Percentiles rank a stretch among this genome's conserved stretches.
These are phyloP conservation scores for Xylaria telfairii DNA, from an alignment of 495 filamentous ascomycete species.

Conservation along the genomic window DNA sequence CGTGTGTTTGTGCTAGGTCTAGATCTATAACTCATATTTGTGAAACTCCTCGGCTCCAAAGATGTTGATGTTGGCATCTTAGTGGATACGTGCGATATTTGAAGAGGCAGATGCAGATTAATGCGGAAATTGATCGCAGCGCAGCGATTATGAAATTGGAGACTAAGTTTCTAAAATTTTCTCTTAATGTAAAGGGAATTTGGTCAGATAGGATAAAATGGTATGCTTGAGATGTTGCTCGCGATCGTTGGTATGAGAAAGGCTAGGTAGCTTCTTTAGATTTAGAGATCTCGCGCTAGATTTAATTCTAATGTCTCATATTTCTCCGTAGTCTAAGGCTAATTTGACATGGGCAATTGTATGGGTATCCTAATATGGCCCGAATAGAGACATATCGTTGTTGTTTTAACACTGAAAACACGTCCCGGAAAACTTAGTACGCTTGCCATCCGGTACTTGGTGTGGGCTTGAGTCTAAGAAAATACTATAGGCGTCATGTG, in stretches of 20 bases:
- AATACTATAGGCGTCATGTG: neutral
- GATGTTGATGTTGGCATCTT: neutral
- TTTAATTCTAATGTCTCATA: neutral
- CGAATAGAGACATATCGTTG: neutral
- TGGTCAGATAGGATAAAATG: neutral
- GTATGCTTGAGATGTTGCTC: neutral
- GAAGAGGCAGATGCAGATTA: neutral
- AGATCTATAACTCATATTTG: neutral
- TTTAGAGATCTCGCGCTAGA: neutral
- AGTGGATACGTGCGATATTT: neutral
- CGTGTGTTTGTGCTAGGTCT: neutral
- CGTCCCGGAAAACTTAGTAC: too few species aligned
- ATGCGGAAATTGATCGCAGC: neutral
- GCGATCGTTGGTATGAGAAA: neutral
- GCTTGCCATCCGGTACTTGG: neutral
- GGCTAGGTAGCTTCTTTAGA: neutral
- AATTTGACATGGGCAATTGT: neutral
- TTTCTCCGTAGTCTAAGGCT: neutral
- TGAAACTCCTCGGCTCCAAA: constrained; percentile 4
- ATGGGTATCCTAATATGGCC: neutral
- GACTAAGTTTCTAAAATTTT: neutral
- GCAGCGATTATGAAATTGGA: neutral
- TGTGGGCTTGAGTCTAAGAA: neutral
- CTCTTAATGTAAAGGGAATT: neutral
- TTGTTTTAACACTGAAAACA: neutral